Percentiles rank a stretch among this genome's conserved stretches.
These are phyloP conservation scores for Barbatosphaeria neglecta DNA, from an alignment of 495 filamentous ascomycete genomes.

Conservation along the genomic window DNA sequence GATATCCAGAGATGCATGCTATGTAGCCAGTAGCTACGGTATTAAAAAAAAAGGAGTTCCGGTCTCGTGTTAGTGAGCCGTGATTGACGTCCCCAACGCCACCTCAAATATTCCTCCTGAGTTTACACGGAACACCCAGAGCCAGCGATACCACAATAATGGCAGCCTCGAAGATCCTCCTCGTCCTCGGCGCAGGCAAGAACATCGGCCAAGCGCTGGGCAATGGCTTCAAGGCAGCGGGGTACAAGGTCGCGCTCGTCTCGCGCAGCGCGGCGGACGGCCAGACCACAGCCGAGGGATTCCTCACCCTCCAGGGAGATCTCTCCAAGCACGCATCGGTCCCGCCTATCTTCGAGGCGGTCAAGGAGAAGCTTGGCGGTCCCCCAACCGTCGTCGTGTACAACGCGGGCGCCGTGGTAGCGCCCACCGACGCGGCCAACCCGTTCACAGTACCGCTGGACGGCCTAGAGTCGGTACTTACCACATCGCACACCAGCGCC, in stretches of 20 bases:
- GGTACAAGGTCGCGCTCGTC: not conserved
- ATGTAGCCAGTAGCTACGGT: not conserved
- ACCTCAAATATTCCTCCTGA: not conserved
- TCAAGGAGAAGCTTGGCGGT: not conserved
- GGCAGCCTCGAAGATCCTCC: not conserved
- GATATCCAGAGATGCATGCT: too few species aligned
- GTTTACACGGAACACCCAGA: not conserved
- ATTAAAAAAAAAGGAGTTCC: not conserved
- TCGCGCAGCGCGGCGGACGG: not conserved
- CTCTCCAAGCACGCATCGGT: not conserved
- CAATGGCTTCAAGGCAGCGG: not conserved
- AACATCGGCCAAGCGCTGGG: not conserved
- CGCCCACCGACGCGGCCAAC: not conserved
- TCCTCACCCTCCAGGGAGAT: not conserved
- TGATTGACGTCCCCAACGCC: not conserved
- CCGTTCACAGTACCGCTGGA: not conserved
- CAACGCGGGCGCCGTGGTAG: not conserved
- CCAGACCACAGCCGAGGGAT: not conserved
- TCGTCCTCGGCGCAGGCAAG: not conserved
- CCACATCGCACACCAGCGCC: not conserved
- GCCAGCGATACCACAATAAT: not conserved
- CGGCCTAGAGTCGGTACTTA: not conserved
- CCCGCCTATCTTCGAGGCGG: not conserved
- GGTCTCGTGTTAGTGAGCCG: not conserved
- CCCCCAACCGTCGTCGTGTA: not conserved